Evolutionary conservation across 306 rosid genomes (phyloP).

Genomic region (Prunus mume): DNA sequence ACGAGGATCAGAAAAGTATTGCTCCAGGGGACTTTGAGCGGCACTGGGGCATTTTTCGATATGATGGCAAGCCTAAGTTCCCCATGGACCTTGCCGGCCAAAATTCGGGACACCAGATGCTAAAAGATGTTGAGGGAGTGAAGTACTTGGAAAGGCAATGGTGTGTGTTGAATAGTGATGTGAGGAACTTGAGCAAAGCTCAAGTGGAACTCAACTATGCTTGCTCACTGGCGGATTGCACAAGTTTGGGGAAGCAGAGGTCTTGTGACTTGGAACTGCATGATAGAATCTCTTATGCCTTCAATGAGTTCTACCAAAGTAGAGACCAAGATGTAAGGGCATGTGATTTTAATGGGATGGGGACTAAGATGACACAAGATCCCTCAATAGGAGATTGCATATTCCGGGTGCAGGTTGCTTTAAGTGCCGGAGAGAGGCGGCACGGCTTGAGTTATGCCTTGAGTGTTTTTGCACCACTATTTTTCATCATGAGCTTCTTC

Average conservation of each 20-base stretch:
- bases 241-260: slow-evolving; percentile 25
- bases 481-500: slow-evolving; percentile 26
- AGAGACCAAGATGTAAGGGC: slow-evolving; percentile 60
- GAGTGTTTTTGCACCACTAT: slow-evolving; percentile 12
- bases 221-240: not conserved
- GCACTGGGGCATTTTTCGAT: slow-evolving; percentile 79
- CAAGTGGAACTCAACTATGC: not conserved
- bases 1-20: slow-evolving; percentile 61
- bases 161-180: slow-evolving; percentile 9
- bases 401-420: slow-evolving; percentile 44
- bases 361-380: slow-evolving; percentile 34
- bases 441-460: slow-evolving; percentile 7
- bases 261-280: slow-evolving; percentile 38
- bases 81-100: slow-evolving; percentile 49
- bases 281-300: slow-evolving; percentile 56
- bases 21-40: slow-evolving; percentile 70
- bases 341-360: slow-evolving; percentile 46
- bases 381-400: slow-evolving; percentile 41
- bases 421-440: slow-evolving; percentile 35
- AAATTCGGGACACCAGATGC: slow-evolving; percentile 10
- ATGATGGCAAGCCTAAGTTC: slow-evolving; percentile 67
- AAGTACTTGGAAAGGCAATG: not conserved
- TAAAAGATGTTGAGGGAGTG: not conserved
- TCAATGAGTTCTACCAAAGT: slow-evolving; percentile 58
- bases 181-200: slow-evolving; percentile 10